Evolutionary conservation across 495 filamentous ascomycete species (phyloP).

Genomic region (Massariosphaeria phaeospora): DNA sequence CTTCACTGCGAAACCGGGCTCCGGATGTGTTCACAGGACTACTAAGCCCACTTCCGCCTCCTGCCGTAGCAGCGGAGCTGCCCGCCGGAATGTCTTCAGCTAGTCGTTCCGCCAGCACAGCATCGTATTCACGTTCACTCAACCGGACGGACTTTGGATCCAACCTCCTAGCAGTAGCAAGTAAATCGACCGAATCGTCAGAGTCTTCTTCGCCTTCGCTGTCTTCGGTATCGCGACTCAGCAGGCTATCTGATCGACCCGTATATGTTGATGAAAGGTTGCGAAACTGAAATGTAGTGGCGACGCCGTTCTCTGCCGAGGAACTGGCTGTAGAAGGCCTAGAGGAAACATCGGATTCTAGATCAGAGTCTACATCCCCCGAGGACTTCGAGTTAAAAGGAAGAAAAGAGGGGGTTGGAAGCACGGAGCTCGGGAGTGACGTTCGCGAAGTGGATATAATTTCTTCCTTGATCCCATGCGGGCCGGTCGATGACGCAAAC

Average conservation of each 20-base stretch:
- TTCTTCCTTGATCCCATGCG: constrained; percentile 25
- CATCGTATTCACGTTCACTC: constrained; percentile 39
- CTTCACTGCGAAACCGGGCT: no score
- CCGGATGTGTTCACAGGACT: constrained; percentile 34
- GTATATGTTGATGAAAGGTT: constrained; percentile 14
- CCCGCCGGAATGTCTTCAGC: constrained; percentile 42
- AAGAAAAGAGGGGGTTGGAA: constrained; percentile 37
- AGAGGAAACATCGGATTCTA: constrained; percentile 27
- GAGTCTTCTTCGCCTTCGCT: constrained; percentile 5
- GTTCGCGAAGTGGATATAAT: constrained; percentile 30
- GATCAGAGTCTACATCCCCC: constrained; percentile 29
- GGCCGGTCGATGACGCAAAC: not conserved
- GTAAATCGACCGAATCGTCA: constrained; percentile 34
- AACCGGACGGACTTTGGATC: constrained; percentile 33
- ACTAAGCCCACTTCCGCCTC: constrained; percentile 41
- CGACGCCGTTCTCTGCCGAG: not conserved
- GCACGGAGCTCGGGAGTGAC: constrained; percentile 34
- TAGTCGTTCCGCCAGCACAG: constrained; percentile 38
- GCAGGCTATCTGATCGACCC: not conserved
- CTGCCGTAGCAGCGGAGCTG: constrained; percentile 42
- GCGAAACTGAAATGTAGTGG: constrained; percentile 8
- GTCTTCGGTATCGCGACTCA: not conserved
- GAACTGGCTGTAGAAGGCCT: constrained; percentile 7
- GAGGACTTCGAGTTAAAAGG: constrained; percentile 34
- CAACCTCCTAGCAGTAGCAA: constrained; percentile 35